Evolutionary conservation across 1,284 basidiomycete species (phyloP), one percentile per base, ranked within the genome.

Genomic region (Boletus mariae): DNA sequence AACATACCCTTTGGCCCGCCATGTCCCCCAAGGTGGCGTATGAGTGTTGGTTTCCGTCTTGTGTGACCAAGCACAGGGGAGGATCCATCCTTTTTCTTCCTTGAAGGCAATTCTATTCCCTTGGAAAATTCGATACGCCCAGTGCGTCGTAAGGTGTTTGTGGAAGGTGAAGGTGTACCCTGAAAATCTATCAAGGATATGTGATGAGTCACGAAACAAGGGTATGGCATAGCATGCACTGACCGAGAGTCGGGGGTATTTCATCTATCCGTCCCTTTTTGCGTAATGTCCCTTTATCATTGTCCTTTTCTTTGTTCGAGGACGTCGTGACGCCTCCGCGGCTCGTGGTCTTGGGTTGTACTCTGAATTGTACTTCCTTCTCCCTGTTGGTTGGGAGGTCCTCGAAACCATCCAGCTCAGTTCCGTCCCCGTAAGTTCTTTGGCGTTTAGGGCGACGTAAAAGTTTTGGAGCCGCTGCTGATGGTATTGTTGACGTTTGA

Each of bases 351-450:
- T 84, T 90, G 31, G 89, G 85, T 57, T 83, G 80, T 23, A 89
- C 81, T 54, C 82, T 79, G 66, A 77, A 91, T 51, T 74, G 78
- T 38, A 80, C 78, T 68, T 94, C 91, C 64, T 86, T 85, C 56
- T 93, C 90, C 51, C 87, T 78, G 66, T 95, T 88, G 15, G 90
- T 90, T 6, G 87, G 87, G 41, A 98, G 77, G 70, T 98, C 95
- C 35, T 96, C 94, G 58, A 98, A 84, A 1, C 71, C 85, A 63
- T 98, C 95, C 45, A 98, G 76, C 72, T 98, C 95, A 8, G 91
- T 93, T 6, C 95, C 95, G 68, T 97, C 93, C 3, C 94, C 94
- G 68, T 90, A 98, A 15, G 80, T 78, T 54, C 83, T 78, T 53
- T 75, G 75, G 47, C 85, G 82, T 65, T 88, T 90, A 2, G 92